Evolutionary conservation across 1,284 basidiomycete species (phyloP).

Genomic region (Leccinum pachyderme): DNA sequence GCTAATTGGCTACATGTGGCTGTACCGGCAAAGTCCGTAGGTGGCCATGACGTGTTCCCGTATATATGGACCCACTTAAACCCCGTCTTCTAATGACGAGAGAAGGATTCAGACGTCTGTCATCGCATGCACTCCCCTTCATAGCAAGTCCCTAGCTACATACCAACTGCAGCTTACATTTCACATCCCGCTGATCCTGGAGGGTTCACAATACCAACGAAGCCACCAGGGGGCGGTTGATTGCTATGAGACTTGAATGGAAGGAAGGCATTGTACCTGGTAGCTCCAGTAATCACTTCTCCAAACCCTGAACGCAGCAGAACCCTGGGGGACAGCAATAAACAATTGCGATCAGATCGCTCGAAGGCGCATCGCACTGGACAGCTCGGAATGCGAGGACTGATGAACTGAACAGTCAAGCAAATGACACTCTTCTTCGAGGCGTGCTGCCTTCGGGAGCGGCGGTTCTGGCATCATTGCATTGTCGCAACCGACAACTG

Average conservation of each 20-base stretch:
- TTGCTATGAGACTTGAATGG: conserved; percentile 16
- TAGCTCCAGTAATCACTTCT: conserved; percentile 17
- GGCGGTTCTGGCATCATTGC: conserved; percentile 9
- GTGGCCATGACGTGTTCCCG: neutral
- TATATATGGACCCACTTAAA: neutral
- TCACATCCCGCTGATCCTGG: conserved; percentile 18
- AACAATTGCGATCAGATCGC: conserved; percentile 29
- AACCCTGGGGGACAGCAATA: conserved; percentile 7
- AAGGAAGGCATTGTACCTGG: conserved; percentile 13
- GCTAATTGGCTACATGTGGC: neutral
- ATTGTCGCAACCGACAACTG: conserved; percentile 13
- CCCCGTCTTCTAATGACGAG: neutral
- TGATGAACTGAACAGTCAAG: conserved; percentile 24
- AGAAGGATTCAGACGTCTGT: neutral
- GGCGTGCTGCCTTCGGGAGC: conserved; percentile 16
- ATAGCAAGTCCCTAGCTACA: conserved; percentile 3
- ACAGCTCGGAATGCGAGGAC: conserved; percentile 23
- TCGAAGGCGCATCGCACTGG: conserved; percentile 8
- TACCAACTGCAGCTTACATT: conserved; percentile 2
- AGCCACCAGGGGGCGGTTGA: conserved; percentile 14
- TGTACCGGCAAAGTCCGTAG: neutral
- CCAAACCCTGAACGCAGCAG: conserved; percentile 6
- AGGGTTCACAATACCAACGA: neutral
- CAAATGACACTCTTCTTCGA: conserved; percentile 35
- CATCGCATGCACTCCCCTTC: neutral